Percentiles rank a stretch among this genome's conserved stretches.
Evolutionary conservation across 345 rosid species (phyloP).

Genomic region (Raphanus sativus): DNA sequence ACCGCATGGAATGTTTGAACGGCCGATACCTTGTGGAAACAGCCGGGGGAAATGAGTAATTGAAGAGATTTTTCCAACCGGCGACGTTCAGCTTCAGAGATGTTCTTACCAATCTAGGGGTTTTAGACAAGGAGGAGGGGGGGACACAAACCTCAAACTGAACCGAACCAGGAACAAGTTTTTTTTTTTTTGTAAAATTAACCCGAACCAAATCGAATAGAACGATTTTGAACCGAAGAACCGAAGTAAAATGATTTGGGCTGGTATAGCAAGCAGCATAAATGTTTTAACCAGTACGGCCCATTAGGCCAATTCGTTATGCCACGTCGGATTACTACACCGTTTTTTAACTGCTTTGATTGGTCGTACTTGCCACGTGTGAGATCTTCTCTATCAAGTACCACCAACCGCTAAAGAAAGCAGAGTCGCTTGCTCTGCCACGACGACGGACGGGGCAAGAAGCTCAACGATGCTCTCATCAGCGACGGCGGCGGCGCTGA

Average conservation of each 20-base stretch:
- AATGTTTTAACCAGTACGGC: not conserved
- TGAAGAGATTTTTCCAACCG: slow-evolving; percentile 6
- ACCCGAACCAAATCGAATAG: not conserved
- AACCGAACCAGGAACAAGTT: not conserved
- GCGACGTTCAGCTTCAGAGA: slow-evolving; percentile 13
- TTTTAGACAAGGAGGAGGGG: slow-evolving; percentile 11
- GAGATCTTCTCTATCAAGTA: slow-evolving; percentile 25
- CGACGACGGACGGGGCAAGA: not conserved
- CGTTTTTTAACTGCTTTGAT: not conserved
- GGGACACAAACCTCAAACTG: not conserved
- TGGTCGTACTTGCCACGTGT: slow-evolving; percentile 33
- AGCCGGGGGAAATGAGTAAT: slow-evolving; percentile 5
- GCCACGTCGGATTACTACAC: not conserved
- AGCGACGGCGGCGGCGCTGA: slow-evolving; percentile 1
- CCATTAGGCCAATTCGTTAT: slow-evolving; percentile 1
- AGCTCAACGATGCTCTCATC: slow-evolving; percentile 25
- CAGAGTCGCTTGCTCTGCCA: slow-evolving; percentile 15
- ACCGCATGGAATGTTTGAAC: slow-evolving; percentile 36
- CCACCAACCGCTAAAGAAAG: slow-evolving; percentile 12
- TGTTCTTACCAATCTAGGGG: slow-evolving; percentile 9
- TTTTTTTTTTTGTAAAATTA: too few relatives aligned
- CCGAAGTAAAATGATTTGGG: not conserved
- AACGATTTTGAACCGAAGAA: not conserved
- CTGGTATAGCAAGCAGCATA: not conserved
- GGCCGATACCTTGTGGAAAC: not conserved